phyloP scores from a whole-genome alignment of 1,284 basidiomycete species.

The Sanghuangporus sanghuang region DNA sequence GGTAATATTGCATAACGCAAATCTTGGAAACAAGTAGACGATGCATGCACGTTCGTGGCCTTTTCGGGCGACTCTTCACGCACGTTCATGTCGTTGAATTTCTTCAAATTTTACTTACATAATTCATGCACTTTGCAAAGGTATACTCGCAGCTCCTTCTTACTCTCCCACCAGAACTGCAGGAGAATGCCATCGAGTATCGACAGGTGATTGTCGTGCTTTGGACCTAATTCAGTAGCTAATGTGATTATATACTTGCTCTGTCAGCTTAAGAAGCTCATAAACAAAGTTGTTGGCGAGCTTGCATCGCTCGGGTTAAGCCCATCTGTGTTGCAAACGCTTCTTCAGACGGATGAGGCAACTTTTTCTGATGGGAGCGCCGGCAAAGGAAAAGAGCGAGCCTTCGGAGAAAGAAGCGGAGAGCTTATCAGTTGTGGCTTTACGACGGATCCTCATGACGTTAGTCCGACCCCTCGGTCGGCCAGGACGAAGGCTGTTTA shows the following conservation, averaged over 20 bases:
- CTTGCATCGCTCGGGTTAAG: constrained; percentile 75
- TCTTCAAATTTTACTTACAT: not conserved
- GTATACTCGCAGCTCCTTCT: constrained; percentile 67
- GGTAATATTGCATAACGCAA: too few species aligned
- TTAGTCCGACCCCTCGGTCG: not conserved
- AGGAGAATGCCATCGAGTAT: constrained; percentile 82
- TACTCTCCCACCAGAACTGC: constrained; percentile 70
- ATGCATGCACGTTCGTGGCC: too few species aligned
- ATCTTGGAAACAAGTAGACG: too few species aligned
- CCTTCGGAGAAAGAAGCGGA: constrained; percentile 15
- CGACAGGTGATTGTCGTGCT: constrained; percentile 49
- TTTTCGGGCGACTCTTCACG: not conserved
- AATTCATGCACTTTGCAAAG: constrained; percentile 80
- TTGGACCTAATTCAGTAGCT: not conserved
- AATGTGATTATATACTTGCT: not conserved
- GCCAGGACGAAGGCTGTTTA: constrained; percentile 30
- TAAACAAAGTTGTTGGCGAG: constrained; percentile 83
- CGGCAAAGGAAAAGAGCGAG: constrained; percentile 19
- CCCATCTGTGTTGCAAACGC: constrained; percentile 47
- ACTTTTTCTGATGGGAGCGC: constrained; percentile 5
- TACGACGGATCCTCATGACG: not conserved
- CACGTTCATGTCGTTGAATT: not conserved
- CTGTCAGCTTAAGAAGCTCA: constrained; percentile 83
- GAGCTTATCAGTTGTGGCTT: not conserved
- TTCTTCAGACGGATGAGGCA: constrained; percentile 33